Percentiles rank a stretch among this genome's conserved stretches.
These are phyloP conservation scores for Phytophthora citrophthora DNA, from an alignment of 352 stramenopile genomes.

Conservation along the genomic window DNA sequence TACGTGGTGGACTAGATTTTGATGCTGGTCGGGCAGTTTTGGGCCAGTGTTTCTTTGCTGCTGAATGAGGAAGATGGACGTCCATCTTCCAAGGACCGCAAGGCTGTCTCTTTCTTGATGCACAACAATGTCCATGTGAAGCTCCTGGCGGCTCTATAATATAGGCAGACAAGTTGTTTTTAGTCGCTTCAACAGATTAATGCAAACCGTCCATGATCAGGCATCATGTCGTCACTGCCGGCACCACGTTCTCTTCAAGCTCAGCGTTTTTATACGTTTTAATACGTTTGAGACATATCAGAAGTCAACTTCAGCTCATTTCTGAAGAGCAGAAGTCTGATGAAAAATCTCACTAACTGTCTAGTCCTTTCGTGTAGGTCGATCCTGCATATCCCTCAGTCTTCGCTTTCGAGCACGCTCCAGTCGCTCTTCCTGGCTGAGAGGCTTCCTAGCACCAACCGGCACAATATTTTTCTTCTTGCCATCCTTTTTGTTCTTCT, in stretches of 20 bases:
- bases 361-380: slow-evolving; percentile 64
- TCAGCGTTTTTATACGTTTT: too few relatives aligned
- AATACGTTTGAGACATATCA: background rate
- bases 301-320: background rate
- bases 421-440: slow-evolving; percentile 73
- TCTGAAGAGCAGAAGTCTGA: background rate
- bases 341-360: background rate
- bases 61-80: slow-evolving; percentile 13
- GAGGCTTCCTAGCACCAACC: slow-evolving; percentile 58
- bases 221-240: background rate
- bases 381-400: slow-evolving; percentile 73
- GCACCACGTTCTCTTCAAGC: background rate
- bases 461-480: slow-evolving; percentile 63
- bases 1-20: background rate
- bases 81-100: background rate
- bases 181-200: slow-evolving; percentile 11
- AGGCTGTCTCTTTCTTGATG: slow-evolving; percentile 7
- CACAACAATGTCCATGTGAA: background rate
- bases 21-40: background rate
- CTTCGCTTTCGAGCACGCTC: slow-evolving; percentile 68
- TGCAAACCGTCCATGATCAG: slow-evolving; percentile 2
- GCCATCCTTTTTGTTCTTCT: slow-evolving; percentile 29
- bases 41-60: slow-evolving; percentile 2
- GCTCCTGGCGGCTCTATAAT: background rate
- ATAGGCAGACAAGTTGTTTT: background rate